Evolutionary conservation across 768 basidiomycete species (phyloP), one percentile per base, ranked within the genome.

Genomic region (Russula ochroleuca): DNA sequence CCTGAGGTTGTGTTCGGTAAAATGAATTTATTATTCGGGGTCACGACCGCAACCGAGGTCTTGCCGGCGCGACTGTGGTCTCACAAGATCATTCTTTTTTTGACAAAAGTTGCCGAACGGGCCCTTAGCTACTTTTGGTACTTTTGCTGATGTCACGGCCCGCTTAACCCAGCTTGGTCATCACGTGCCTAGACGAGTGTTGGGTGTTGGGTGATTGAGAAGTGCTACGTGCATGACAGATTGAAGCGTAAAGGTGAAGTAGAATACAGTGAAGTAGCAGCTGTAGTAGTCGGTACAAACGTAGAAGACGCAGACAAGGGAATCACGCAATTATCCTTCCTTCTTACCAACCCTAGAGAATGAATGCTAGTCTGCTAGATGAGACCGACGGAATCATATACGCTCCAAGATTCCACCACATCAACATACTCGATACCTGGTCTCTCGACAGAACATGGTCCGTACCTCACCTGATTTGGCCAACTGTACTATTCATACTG

Each of bases 371-470:
- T n/a, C n/a, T n/a, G n/a, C n/a, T n/a, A 14, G 40, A 31, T 1
- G 11, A 5, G 10, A 41, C 37, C 37, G 28, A n/a, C 4, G 8
- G 1, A 45, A 33, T 47, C 8, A 47, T 3, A 19, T 98, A 23
- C 86, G 89, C 57, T 77, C 81, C 25, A 76, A 79, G 3, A 79
- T 94, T 0, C 91, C 94, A 0, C 68, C 76, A 61, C 77, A 82
- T 47, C 75, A 87, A 40, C 90, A 91, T 47, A 63, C 84, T 7
- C 87, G 81, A 10, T 95, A 94, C 73, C 77, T 94, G 50, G 81
- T 94, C 60, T 91, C 92, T 3, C 83, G 79, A 58, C 90, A 94
- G 70, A 91, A 88, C 71, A 82, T 95, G 79, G 93, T 68, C 31
- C 91, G 75, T 72, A 48, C 37, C 67, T 69, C 21, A 25, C 55